Conservation (phyloP, 129 eudicot species). For the Solidago caesia region DNA sequence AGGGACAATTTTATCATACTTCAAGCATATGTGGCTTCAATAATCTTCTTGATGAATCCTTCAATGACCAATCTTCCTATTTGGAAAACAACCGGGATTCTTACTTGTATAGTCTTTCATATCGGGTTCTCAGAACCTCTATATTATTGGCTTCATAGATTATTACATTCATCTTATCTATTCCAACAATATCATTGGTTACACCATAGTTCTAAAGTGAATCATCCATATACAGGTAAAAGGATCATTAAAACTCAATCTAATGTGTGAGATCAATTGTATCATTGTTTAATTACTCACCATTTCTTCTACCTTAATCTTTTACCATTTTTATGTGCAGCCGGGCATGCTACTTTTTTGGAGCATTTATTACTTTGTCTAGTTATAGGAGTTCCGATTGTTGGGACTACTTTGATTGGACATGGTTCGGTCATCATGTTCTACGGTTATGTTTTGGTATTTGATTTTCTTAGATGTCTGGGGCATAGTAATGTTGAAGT, state of each 20-base stretch:
- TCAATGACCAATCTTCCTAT: slow-evolving; percentile 51
- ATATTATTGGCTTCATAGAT: slow-evolving; percentile 70
- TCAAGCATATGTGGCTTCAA: slow-evolving; percentile 63
- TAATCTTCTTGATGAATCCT: slow-evolving; percentile 50
- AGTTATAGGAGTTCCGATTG: slow-evolving; percentile 53
- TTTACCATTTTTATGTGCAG: slow-evolving; percentile 43
- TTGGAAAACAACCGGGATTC: slow-evolving; percentile 54
- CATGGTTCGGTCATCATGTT: slow-evolving; percentile 63
- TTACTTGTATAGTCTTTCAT: slow-evolving; percentile 56
- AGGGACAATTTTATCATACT: slow-evolving; percentile 82
- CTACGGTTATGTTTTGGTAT: slow-evolving; percentile 54
- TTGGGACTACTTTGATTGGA: slow-evolving; percentile 60
- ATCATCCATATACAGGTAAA: slow-evolving; percentile 60
- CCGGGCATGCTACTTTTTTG: slow-evolving; percentile 70
- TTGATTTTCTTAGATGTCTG: slow-evolving; percentile 77
- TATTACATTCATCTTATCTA: slow-evolving; percentile 45
- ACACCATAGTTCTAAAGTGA: slow-evolving; percentile 67
- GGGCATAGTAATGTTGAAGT: slow-evolving; percentile 74
- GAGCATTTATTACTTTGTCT: slow-evolving; percentile 74
- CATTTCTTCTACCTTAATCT: neutral
- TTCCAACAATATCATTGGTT: slow-evolving; percentile 69
- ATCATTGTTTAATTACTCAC: neutral
- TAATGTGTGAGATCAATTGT: neutral
- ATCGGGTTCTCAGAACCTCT: slow-evolving; percentile 63
- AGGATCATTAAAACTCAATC: too few relatives aligned